These are phyloP conservation scores for Picochlorum sp. DNA, from an alignment of 139 green algal genomes.

Conservation along the genomic window DNA sequence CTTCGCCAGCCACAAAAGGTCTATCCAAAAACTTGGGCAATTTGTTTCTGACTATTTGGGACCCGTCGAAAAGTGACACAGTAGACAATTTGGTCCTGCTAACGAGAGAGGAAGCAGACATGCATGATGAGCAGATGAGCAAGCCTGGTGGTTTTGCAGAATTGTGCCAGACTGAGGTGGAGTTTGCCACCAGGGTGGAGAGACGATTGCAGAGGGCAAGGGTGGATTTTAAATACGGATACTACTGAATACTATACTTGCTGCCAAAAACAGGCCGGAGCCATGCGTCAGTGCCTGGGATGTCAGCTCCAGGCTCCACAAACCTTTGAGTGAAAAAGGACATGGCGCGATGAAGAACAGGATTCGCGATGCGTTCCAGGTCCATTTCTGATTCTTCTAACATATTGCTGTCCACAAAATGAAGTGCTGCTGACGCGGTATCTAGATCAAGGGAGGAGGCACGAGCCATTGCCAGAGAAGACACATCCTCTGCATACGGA, in stretches of 20 bases:
- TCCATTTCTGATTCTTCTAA: not conserved
- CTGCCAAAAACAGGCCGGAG: not conserved
- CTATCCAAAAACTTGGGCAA: slow-evolving; percentile 53
- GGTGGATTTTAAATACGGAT: slow-evolving; percentile 17
- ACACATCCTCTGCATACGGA: not conserved
- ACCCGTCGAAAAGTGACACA: slow-evolving; percentile 29
- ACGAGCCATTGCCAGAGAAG: not conserved
- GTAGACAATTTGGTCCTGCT: slow-evolving; percentile 89
- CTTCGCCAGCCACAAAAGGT: slow-evolving; percentile 46
- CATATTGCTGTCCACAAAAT: not conserved
- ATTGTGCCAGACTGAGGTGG: slow-evolving; percentile 1
- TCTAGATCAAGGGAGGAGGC: not conserved
- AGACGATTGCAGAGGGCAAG: slow-evolving; percentile 10
- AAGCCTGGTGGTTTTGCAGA: not conserved
- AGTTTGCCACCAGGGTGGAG: slow-evolving; percentile 16
- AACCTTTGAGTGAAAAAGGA: not conserved
- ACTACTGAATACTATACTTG: not conserved
- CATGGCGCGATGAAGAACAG: not conserved
- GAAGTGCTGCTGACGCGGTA: not conserved
- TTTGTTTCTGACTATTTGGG: slow-evolving; percentile 63
- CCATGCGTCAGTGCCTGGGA: not conserved
- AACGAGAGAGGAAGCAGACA: slow-evolving; percentile 65
- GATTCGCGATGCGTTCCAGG: not conserved
- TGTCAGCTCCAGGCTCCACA: not conserved
- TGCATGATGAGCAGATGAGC: slow-evolving; percentile 40